Evolutionary conservation across 1,284 basidiomycete species (phyloP).

Genomic region (Ganoderma sp.): DNA sequence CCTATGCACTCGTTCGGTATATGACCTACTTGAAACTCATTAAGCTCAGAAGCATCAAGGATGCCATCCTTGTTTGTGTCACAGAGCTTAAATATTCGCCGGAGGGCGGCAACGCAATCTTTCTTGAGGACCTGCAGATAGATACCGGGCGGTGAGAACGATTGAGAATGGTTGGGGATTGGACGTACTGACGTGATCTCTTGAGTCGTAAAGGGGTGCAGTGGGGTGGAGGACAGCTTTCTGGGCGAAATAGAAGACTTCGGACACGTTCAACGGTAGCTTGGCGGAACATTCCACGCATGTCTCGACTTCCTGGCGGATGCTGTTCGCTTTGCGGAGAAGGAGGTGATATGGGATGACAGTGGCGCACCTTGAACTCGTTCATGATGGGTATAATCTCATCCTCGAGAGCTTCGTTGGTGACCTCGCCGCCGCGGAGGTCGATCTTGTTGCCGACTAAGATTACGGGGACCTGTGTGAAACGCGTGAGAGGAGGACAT

Average conservation of each 20-base stretch:
- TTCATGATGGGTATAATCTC: constrained; percentile 96
- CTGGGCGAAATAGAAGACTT: constrained; percentile 99
- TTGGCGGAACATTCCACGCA: constrained; percentile 97
- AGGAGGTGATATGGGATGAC: constrained; percentile 12
- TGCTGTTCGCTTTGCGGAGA: constrained; percentile 13
- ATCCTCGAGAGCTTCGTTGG: constrained; percentile 93
- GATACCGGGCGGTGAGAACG: constrained; percentile 15
- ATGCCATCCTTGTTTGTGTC: constrained; percentile 95
- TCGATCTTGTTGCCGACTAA: constrained; percentile 99
- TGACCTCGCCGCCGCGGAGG: constrained; percentile 88
- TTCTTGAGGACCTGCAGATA: constrained; percentile 83
- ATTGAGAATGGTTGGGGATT: neutral
- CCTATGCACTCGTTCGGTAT: neutral
- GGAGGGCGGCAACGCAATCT: constrained; percentile 87
- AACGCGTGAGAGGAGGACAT: constrained; percentile 10
- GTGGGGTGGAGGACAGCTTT: constrained; percentile 98
- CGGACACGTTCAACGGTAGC: constrained; percentile 90
- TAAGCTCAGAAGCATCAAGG: constrained; percentile 89
- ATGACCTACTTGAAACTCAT: constrained; percentile 87
- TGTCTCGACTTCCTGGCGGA: constrained; percentile 89
- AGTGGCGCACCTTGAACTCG: constrained; percentile 84
- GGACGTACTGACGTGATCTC: constrained; percentile 77
- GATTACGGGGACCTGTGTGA: constrained; percentile 87
- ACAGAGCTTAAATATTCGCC: constrained; percentile 95
- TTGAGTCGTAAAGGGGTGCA: constrained; percentile 95